Conservation (phyloP, 2,329 filamentous ascomycete species). For the Claviceps sp. region DNA sequence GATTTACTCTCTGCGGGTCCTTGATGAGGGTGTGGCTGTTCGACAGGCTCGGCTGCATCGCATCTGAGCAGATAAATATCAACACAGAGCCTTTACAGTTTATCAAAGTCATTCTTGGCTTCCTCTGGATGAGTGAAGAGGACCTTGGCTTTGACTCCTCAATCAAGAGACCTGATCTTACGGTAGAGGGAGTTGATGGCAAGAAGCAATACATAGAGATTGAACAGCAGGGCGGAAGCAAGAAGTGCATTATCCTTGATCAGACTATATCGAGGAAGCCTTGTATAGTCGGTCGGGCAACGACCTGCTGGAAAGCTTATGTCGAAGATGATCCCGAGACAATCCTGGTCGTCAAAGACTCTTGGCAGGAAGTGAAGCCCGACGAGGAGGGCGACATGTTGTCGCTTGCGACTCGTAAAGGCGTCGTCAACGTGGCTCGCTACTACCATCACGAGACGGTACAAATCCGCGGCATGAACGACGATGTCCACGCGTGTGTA, state of each 20-base stretch:
- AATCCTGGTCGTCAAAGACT: conserved; percentile 31
- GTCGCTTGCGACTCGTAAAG: conserved; percentile 20
- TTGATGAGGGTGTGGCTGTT: too few species aligned
- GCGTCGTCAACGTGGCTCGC: conserved; percentile 24
- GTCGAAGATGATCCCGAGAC: conserved; percentile 17
- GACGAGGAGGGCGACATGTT: conserved; percentile 29
- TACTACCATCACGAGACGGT: conserved; percentile 31
- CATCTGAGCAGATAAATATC: too few species aligned
- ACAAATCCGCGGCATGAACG: conserved; percentile 16
- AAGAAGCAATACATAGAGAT: conserved; percentile 24
- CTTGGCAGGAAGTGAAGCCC: conserved; percentile 27
- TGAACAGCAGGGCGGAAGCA: conserved; percentile 18
- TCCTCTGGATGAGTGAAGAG: too few species aligned
- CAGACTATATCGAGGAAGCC: conserved; percentile 18
- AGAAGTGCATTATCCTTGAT: conserved; percentile 27
- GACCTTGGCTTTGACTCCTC: too few species aligned
- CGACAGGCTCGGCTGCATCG: too few species aligned
- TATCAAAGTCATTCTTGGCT: too few species aligned
- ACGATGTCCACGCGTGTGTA: conserved; percentile 16
- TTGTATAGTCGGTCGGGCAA: conserved; percentile 26
- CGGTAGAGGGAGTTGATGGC: too few species aligned
- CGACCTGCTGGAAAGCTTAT: conserved; percentile 32
- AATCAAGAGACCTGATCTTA: too few species aligned
- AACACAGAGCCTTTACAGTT: too few species aligned
- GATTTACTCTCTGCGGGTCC: too few species aligned